phyloP scores from a whole-genome alignment of 2,329 filamentous ascomycete species.

The Colletotrichum sp. region DNA sequence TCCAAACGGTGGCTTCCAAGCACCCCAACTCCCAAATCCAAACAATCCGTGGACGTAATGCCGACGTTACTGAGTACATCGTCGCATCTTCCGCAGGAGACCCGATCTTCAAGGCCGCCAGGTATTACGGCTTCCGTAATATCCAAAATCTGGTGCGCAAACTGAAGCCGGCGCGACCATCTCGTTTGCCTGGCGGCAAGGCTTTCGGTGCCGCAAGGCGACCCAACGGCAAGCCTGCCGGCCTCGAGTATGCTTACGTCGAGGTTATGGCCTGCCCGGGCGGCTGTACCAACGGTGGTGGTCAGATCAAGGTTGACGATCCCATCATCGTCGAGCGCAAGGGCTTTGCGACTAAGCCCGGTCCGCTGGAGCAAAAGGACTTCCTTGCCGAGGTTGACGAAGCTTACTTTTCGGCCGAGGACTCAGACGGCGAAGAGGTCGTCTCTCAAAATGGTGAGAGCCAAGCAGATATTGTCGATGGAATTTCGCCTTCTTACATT shows the following conservation, averaged over 20 bases:
- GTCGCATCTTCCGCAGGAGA: conserved; percentile 63
- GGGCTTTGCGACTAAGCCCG: conserved; percentile 59
- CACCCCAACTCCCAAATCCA: conserved; percentile 76
- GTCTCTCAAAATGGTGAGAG: conserved; percentile 28
- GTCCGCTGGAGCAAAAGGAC: conserved; percentile 81
- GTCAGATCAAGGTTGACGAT: conserved; percentile 92
- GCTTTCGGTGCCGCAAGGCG: conserved; percentile 61
- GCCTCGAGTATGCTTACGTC: conserved; percentile 83
- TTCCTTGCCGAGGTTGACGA: conserved; percentile 87
- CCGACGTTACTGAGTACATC: conserved; percentile 87
- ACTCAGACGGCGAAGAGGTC: conserved; percentile 42
- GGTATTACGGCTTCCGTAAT: conserved; percentile 97
- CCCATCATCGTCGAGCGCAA: conserved; percentile 61
- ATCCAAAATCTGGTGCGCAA: conserved; percentile 97
- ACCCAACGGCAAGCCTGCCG: conserved; percentile 51
- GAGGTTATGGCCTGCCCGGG: conserved; percentile 99
- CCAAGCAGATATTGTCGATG: conserved; percentile 56
- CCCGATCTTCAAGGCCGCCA: conserved; percentile 76
- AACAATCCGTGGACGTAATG: conserved; percentile 79
- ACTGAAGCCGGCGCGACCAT: conserved; percentile 79
- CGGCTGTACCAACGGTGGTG: conserved; percentile 97
- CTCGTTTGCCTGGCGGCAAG: conserved; percentile 79
- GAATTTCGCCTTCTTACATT: conserved; percentile 70
- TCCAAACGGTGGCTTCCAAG: conserved; percentile 73
- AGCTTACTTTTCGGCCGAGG: conserved; percentile 83